Percentiles rank a stretch among this genome's conserved stretches.
Evolutionary conservation across 73 alveolate species (phyloP).

Genomic region (Effrenium voratum): DNA sequence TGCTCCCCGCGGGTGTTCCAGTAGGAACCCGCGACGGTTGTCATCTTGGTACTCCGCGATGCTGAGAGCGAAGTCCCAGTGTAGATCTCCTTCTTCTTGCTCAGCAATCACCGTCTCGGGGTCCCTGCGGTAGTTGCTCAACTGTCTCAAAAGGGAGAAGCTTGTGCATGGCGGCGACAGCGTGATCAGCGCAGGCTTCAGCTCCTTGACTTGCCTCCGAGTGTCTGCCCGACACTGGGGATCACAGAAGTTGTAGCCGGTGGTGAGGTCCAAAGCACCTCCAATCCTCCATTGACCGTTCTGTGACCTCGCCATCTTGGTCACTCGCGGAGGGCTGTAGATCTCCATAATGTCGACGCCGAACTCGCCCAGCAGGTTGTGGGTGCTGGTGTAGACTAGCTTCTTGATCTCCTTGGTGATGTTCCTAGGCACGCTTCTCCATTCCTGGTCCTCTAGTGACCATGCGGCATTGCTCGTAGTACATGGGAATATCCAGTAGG

Average conservation of each 20-base stretch:
- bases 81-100: background rate
- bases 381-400: background rate
- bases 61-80: background rate
- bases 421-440: no score
- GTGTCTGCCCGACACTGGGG: background rate
- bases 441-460: no score
- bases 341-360: constrained; percentile 3
- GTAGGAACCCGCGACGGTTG: background rate
- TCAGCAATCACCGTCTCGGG: background rate
- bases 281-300: background rate
- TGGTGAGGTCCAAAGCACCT: background rate
- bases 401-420: no score
- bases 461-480: no score
- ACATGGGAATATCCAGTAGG: no score
- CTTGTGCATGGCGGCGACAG: background rate
- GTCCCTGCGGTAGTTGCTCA: background rate
- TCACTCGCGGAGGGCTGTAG: background rate
- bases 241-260: background rate
- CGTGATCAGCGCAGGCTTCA: background rate
- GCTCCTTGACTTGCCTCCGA: background rate
- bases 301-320: background rate
- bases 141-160: background rate
- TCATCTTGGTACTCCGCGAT: background rate
- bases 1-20: constrained; percentile 1
- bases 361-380: background rate